Evolutionary conservation across 2,329 filamentous ascomycete genomes (phyloP).

Genomic region (Tolypocladium inflatum): DNA sequence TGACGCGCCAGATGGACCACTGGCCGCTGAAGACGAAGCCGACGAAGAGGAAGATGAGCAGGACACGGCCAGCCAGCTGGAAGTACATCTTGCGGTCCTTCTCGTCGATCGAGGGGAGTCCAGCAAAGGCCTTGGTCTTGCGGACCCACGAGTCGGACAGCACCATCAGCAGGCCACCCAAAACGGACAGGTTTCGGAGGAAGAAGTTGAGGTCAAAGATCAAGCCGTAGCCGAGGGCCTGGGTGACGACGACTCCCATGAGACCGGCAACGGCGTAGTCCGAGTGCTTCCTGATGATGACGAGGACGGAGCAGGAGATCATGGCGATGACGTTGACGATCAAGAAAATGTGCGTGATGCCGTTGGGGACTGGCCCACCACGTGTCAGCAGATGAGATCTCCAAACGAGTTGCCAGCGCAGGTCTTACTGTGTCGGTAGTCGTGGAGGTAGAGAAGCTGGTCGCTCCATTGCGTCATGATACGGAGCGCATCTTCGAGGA

Average conservation of each 20-base stretch:
- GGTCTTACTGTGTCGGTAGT: slow-evolving; percentile 81
- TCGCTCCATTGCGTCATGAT: slow-evolving; percentile 98
- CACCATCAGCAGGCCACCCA: slow-evolving; percentile 96
- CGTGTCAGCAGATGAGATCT: neutral
- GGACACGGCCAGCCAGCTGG: slow-evolving; percentile 88
- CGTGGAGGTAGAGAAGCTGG: slow-evolving; percentile 84
- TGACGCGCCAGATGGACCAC: slow-evolving; percentile 81
- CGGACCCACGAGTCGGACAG: slow-evolving; percentile 96
- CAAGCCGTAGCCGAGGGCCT: slow-evolving; percentile 91
- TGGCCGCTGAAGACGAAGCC: slow-evolving; percentile 93
- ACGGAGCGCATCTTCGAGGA: slow-evolving; percentile 89
- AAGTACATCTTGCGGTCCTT: slow-evolving; percentile 99
- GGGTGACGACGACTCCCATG: slow-evolving; percentile 81
- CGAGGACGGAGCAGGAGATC: slow-evolving; percentile 69
- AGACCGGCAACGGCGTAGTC: slow-evolving; percentile 89
- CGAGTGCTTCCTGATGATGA: slow-evolving; percentile 87
- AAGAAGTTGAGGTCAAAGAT: slow-evolving; percentile 99
- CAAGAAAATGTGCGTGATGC: slow-evolving; percentile 88
- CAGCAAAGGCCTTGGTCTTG: slow-evolving; percentile 94
- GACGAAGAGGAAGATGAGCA: slow-evolving; percentile 95
- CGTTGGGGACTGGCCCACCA: slow-evolving; percentile 59
- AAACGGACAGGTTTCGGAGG: slow-evolving; percentile 94
- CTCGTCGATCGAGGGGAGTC: slow-evolving; percentile 88
- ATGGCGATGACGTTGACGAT: slow-evolving; percentile 85
- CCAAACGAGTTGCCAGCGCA: neutral